Evolutionary conservation across 768 basidiomycete genomes (phyloP).

Genomic region (Xerocomus spinulosus): DNA sequence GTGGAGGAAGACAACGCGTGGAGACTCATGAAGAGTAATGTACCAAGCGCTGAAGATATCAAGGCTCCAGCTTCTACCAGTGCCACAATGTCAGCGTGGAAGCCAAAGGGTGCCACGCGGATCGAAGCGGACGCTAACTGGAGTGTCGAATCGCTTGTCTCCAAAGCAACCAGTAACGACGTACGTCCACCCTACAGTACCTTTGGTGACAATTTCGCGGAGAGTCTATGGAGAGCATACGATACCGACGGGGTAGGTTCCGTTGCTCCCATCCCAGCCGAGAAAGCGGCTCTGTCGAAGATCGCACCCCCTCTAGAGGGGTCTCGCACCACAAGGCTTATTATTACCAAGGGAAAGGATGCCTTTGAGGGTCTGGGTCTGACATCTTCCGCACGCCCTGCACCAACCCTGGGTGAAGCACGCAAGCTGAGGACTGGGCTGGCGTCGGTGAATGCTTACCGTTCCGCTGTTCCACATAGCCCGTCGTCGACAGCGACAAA

Average conservation of each 20-base stretch:
- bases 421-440: constrained; percentile 67
- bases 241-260: constrained; percentile 27
- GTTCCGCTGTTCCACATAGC: constrained; percentile 8
- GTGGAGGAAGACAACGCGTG: constrained; percentile 46
- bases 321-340: constrained; percentile 30
- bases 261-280: constrained; percentile 3
- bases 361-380: constrained; percentile 77
- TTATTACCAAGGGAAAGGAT: constrained; percentile 48
- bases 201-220: constrained; percentile 68
- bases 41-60: constrained; percentile 9
- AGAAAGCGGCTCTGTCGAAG: constrained; percentile 20
- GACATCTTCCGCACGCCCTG: constrained; percentile 38
- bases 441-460: constrained; percentile 45
- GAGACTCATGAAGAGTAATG: constrained; percentile 35
- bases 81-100: constrained; percentile 27
- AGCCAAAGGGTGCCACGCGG: constrained; percentile 18
- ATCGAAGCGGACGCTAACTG: constrained; percentile 37
- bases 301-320: constrained; percentile 26
- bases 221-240: constrained; percentile 52
- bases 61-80: constrained; percentile 26
- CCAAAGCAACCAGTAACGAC: constrained; percentile 22
- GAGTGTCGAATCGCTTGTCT: constrained; percentile 30
- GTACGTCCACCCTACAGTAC: constrained; percentile 21
- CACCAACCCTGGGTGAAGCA: constrained; percentile 73
- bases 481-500: constrained; percentile 15